Conservation (phyloP, 2,329 filamentous ascomycete genomes). For the Eutypella sp. region DNA sequence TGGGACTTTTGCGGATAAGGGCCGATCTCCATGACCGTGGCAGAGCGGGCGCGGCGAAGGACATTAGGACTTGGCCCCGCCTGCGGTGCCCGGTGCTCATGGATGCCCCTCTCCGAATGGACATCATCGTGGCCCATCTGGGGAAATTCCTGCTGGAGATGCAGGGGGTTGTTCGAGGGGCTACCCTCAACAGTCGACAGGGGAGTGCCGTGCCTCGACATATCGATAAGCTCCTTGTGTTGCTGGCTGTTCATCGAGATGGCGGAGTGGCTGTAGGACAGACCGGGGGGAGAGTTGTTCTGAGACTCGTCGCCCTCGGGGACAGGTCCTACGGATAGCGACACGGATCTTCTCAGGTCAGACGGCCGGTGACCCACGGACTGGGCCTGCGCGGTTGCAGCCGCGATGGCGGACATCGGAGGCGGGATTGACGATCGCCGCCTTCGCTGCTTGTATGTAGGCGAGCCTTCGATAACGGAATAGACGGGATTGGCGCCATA, state of each 20-base stretch:
- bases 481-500: constrained; percentile 77
- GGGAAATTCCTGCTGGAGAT: constrained; percentile 64
- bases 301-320: constrained; percentile 73
- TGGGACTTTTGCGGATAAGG: constrained; percentile 98
- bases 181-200: constrained; percentile 79
- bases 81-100: constrained; percentile 64
- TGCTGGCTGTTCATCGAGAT: constrained; percentile 61
- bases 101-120: constrained; percentile 52
- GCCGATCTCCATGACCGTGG: constrained; percentile 92
- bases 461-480: constrained; percentile 94
- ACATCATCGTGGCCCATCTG: constrained; percentile 60
- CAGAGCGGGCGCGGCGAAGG: constrained; percentile 84
- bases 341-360: constrained; percentile 86
- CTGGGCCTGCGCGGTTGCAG: constrained; percentile 53
- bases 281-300: constrained; percentile 72
- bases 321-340: constrained; percentile 77
- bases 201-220: constrained; percentile 89
- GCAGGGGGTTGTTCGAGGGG: constrained; percentile 66
- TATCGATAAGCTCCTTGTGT: constrained; percentile 72
- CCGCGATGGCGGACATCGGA: constrained; percentile 63
- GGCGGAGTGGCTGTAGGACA: constrained; percentile 66
- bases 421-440: constrained; percentile 89
- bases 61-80: constrained; percentile 69
- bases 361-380: constrained; percentile 71
- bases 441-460: constrained; percentile 96